A percentile compares a stretch with the other conserved stretches of the same genome.
Conservation (phyloP, 768 basidiomycete species). For the Boletus vermiculosoides region DNA sequence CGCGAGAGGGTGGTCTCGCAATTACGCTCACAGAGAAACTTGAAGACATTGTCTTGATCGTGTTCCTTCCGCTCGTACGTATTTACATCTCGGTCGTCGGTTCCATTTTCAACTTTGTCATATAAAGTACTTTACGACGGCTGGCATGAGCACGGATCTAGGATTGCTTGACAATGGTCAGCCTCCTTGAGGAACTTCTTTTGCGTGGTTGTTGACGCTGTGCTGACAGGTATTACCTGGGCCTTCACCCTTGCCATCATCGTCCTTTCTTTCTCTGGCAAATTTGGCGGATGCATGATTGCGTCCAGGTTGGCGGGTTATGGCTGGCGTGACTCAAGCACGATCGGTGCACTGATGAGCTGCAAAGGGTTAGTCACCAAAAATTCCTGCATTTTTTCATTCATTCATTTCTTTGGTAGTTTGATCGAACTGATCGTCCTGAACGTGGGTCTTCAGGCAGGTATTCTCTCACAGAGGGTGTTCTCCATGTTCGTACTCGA, state of each 20-base stretch:
- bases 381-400: not conserved
- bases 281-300: constrained; percentile 81
- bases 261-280: constrained; percentile 75
- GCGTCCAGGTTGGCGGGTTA: constrained; percentile 71
- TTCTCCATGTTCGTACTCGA: constrained; percentile 97
- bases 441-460: constrained; percentile 85
- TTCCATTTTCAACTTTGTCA: not conserved
- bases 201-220: not conserved
- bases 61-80: constrained; percentile 80
- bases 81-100: not conserved
- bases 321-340: constrained; percentile 73
- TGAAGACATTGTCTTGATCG: constrained; percentile 67
- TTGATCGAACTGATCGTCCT: constrained; percentile 94
- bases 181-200: not conserved
- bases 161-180: constrained; percentile 76
- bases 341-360: constrained; percentile 91
- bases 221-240: constrained; percentile 70
- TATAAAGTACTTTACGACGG: constrained; percentile 83
- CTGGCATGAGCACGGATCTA: constrained; percentile 87
- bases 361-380: constrained; percentile 73
- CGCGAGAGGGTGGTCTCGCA: too few species aligned
- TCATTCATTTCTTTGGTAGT: constrained; percentile 37
- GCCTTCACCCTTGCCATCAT: constrained; percentile 82
- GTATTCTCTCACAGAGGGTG: constrained; percentile 70
- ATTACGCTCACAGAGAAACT: too few species aligned